Conservation (phyloP, 1,284 basidiomycete genomes). For the Malassezia slooffiae region DNA sequence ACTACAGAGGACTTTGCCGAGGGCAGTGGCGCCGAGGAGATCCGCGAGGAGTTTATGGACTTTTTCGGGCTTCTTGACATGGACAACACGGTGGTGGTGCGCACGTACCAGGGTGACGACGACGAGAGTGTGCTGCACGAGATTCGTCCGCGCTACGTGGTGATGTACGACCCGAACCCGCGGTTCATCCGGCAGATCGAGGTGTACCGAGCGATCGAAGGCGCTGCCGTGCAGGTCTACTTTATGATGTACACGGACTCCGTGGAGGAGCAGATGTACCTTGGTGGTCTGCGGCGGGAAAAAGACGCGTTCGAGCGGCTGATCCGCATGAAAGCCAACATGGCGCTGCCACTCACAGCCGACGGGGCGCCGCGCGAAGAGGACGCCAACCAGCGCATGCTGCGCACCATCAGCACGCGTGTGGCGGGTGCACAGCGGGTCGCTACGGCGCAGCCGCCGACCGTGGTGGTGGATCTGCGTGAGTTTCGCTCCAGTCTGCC, state of each 20-base stretch:
- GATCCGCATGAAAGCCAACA: slow-evolving; percentile 84
- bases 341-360: slow-evolving; percentile 80
- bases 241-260: slow-evolving; percentile 87
- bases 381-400: slow-evolving; percentile 50
- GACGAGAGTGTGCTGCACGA: slow-evolving; percentile 83
- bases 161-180: slow-evolving; percentile 80
- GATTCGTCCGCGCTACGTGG: slow-evolving; percentile 76
- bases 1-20: too few relatives aligned
- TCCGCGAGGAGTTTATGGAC: slow-evolving; percentile 24
- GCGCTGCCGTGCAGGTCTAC: slow-evolving; percentile 73
- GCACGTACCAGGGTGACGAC: slow-evolving; percentile 79
- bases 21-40: background rate
- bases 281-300: slow-evolving; percentile 75
- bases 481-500: slow-evolving; percentile 90
- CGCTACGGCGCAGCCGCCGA: slow-evolving; percentile 57
- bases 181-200: slow-evolving; percentile 86
- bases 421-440: slow-evolving; percentile 62
- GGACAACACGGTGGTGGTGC: slow-evolving; percentile 70
- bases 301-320: slow-evolving; percentile 88
- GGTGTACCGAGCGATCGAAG: slow-evolving; percentile 65
- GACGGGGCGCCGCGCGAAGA: slow-evolving; percentile 53
- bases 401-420: slow-evolving; percentile 77
- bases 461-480: slow-evolving; percentile 88
- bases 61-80: slow-evolving; percentile 71
- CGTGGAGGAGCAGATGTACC: slow-evolving; percentile 88